Conservation (phyloP, 805 yeast species). For the Spathaspora arborariae region DNA sequence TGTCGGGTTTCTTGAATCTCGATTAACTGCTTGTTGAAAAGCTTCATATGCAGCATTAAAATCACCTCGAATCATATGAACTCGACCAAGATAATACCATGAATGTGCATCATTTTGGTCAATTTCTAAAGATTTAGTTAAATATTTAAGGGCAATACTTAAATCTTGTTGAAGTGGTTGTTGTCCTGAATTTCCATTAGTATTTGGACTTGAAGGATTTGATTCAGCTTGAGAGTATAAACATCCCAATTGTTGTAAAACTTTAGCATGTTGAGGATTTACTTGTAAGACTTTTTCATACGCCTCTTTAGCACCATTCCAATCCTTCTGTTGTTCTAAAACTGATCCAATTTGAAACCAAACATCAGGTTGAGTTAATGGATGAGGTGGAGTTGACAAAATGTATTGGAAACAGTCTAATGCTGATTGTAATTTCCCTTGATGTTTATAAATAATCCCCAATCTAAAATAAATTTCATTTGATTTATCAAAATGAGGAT, state of each 20-base stretch:
- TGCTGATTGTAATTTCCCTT: constrained; percentile 79
- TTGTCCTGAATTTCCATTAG: constrained; percentile 3
- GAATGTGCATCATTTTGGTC: constrained; percentile 92
- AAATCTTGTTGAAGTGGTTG: constrained; percentile 71
- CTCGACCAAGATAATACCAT: constrained; percentile 96
- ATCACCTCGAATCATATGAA: constrained; percentile 93
- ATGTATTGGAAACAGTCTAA: constrained; percentile 94
- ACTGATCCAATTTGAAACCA: constrained; percentile 99
- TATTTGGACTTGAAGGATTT: constrained; percentile 19
- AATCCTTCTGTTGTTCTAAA: constrained; percentile 88
- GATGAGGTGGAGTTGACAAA: constrained; percentile 86
- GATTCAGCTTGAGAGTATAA: constrained; percentile 67
- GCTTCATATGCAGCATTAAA: constrained; percentile 97
- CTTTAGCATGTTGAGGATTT: constrained; percentile 93
- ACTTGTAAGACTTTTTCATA: constrained; percentile 88
- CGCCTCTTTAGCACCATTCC: constrained; percentile 89
- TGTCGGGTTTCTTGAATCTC: constrained; percentile 95
- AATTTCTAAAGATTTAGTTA: constrained; percentile 83
- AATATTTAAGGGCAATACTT: constrained; percentile 74
- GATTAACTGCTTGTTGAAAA: constrained; percentile 96
- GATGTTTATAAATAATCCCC: constrained; percentile 96
- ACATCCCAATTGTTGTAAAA: constrained; percentile 93
- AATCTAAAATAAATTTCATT: constrained; percentile 93
- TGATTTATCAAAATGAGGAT: constrained; percentile 93
- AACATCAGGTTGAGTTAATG: constrained; percentile 92